phyloP scores from a whole-genome alignment of 2,329 filamentous ascomycete species.

The Xylaria sp. region DNA sequence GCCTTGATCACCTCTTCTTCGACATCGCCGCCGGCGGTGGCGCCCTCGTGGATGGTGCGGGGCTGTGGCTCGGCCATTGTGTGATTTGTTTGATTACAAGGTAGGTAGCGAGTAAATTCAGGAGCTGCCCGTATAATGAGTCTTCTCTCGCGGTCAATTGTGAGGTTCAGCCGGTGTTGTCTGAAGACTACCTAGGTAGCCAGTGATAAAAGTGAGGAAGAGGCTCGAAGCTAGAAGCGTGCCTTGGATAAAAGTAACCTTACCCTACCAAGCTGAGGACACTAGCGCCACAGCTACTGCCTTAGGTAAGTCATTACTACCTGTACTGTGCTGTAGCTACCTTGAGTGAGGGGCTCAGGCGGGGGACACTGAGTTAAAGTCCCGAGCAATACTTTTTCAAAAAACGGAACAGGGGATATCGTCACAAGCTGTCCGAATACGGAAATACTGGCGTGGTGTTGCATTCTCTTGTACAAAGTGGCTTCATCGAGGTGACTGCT shows the following conservation, averaged over 20 bases:
- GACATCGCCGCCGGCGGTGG: conserved; percentile 64
- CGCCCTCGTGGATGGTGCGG: conserved; percentile 67
- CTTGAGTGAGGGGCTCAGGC: neutral
- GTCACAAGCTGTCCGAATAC: conserved; percentile 35
- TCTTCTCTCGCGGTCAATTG: neutral
- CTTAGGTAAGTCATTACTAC: neutral
- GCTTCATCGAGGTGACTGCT: conserved; percentile 13
- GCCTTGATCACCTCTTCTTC: conserved; percentile 65
- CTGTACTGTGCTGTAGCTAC: no score
- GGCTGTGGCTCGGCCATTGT: conserved; percentile 72
- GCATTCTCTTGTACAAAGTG: conserved; percentile 18
- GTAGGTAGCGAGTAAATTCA: neutral
- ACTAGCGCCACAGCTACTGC: neutral
- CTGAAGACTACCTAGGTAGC: neutral
- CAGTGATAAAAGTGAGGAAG: neutral
- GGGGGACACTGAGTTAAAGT: neutral
- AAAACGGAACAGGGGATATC: conserved; percentile 4
- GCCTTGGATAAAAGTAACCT: neutral
- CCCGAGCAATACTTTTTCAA: neutral
- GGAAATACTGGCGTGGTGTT: conserved; percentile 19
- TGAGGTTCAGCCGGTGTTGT: neutral
- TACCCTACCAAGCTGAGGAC: neutral
- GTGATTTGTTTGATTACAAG: neutral
- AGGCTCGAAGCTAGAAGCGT: neutral
- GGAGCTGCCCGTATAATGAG: neutral